A percentile compares a stretch with the other conserved stretches of the same genome.
Evolutionary conservation across 805 yeast species (phyloP).

Genomic region (Hemisphaericaspora nanyangensis): DNA sequence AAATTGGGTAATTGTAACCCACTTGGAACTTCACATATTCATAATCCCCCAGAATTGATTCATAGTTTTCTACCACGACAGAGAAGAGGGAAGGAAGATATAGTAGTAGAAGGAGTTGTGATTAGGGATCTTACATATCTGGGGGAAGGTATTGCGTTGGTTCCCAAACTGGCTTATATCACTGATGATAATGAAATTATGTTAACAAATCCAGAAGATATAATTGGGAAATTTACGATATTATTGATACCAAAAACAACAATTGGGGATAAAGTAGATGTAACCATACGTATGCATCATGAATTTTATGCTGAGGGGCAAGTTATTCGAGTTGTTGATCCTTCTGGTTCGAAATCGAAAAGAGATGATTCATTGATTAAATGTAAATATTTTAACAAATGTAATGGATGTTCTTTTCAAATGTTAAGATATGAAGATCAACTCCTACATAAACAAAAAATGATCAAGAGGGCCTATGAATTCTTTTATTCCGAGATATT

Average conservation of each 20-base stretch:
- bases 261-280: conserved; percentile 34
- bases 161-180: conserved; percentile 19
- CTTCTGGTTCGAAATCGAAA: conserved; percentile 1
- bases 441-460: conserved; percentile 24
- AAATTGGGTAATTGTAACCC: background rate
- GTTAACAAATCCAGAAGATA: conserved; percentile 10
- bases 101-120: conserved; percentile 12
- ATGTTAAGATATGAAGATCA: conserved; percentile 39
- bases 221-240: conserved; percentile 17
- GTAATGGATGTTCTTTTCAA: conserved; percentile 43
- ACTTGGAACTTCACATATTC: background rate
- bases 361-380: conserved; percentile 24
- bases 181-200: no score
- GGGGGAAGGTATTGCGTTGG: conserved; percentile 36
- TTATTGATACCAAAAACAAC: conserved; percentile 36
- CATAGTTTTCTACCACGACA: conserved; percentile 4
- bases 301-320: conserved; percentile 27
- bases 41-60: conserved; percentile 1
- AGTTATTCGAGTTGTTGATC: conserved; percentile 14
- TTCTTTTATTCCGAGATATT: conserved; percentile 28
- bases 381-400: conserved; percentile 33
- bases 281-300: conserved; percentile 27
- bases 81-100: background rate
- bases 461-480: conserved; percentile 30
- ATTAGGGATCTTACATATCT: conserved; percentile 27